Evolutionary conservation across 73 alveolate species (phyloP).

Genomic region (Chromera velia): DNA sequence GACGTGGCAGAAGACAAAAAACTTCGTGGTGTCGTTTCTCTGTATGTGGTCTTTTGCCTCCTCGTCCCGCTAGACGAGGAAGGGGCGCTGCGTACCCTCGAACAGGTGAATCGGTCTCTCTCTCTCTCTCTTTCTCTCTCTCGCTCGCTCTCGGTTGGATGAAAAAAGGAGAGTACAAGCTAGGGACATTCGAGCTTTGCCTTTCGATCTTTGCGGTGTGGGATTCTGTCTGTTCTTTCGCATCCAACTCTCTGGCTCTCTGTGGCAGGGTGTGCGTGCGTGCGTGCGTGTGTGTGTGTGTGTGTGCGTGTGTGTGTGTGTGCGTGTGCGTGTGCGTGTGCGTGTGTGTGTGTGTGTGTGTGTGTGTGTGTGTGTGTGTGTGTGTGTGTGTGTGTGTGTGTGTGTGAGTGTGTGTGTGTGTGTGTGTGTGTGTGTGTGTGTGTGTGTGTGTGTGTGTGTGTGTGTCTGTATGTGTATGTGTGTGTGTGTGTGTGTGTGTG

Average conservation of each 20-base stretch:
- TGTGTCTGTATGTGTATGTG: slow-evolving; percentile 8
- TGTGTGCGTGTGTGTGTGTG: neutral
- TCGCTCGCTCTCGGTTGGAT: too few relatives aligned
- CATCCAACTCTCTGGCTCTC: neutral
- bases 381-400: slow-evolving; percentile 15
- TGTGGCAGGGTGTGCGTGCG: neutral
- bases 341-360: slow-evolving; percentile 7
- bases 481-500: slow-evolving; percentile 1
- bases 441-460: slow-evolving; percentile 14
- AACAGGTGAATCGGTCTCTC: too few relatives aligned
- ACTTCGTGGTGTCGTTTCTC: too few relatives aligned
- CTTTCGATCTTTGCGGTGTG: too few relatives aligned
- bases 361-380: slow-evolving; percentile 14
- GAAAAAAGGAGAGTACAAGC: too few relatives aligned
- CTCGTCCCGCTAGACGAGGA: too few relatives aligned
- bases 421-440: slow-evolving; percentile 13
- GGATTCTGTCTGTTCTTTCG: neutral
- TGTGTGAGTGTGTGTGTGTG: slow-evolving; percentile 16
- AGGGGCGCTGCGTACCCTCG: too few relatives aligned
- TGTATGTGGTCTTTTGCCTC: too few relatives aligned
- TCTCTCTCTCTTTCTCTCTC: too few relatives aligned
- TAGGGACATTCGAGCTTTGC: too few relatives aligned
- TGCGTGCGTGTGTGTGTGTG: neutral
- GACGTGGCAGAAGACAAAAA: too few relatives aligned
- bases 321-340: slow-evolving; percentile 5